Percentiles rank a stretch among this genome's conserved stretches.
phyloP scores from a whole-genome alignment of 371 early-diverging fungal genomes.

The Mortierella sp. region DNA sequence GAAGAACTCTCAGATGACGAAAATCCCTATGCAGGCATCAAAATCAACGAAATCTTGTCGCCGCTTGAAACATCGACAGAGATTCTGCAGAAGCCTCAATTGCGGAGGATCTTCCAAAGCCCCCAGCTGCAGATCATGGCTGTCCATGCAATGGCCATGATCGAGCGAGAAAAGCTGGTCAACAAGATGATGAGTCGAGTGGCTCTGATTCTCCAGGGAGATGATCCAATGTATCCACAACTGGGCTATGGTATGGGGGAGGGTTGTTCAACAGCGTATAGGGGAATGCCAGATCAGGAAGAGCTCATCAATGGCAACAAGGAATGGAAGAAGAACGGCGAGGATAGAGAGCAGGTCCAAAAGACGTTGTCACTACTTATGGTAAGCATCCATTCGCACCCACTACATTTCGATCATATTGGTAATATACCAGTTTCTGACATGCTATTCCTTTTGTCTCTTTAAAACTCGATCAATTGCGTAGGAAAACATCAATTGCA shows the following conservation, averaged over 20 bases:
- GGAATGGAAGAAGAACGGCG: slow-evolving; percentile 47
- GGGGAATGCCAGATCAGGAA: slow-evolving; percentile 49
- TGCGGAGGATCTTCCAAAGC: slow-evolving; percentile 40
- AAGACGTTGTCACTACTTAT: slow-evolving; percentile 46
- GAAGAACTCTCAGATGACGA: slow-evolving; percentile 43
- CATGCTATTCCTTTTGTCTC: background rate
- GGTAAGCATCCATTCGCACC: slow-evolving; percentile 15
- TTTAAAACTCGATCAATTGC: background rate
- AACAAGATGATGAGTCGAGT: slow-evolving; percentile 56
- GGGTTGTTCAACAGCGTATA: slow-evolving; percentile 43
- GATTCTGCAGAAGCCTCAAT: slow-evolving; percentile 41
- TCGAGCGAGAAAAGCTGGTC: slow-evolving; percentile 53
- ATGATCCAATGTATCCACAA: slow-evolving; percentile 50
- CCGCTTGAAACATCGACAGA: slow-evolving; percentile 50
- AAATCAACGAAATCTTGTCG: slow-evolving; percentile 40
- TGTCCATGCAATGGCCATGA: slow-evolving; percentile 57
- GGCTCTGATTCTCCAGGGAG: slow-evolving; percentile 53
- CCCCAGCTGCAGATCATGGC: slow-evolving; percentile 57
- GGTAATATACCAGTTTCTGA: background rate
- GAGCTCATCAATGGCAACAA: slow-evolving; percentile 33
- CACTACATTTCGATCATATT: too few relatives aligned
- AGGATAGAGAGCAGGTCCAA: slow-evolving; percentile 46
- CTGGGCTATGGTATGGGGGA: slow-evolving; percentile 53
- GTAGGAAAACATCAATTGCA: slow-evolving; percentile 54
- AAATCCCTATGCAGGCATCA: slow-evolving; percentile 51